Conservation (phyloP, 441 rosid genomes). For the Pelargonium cotyledonis region DNA sequence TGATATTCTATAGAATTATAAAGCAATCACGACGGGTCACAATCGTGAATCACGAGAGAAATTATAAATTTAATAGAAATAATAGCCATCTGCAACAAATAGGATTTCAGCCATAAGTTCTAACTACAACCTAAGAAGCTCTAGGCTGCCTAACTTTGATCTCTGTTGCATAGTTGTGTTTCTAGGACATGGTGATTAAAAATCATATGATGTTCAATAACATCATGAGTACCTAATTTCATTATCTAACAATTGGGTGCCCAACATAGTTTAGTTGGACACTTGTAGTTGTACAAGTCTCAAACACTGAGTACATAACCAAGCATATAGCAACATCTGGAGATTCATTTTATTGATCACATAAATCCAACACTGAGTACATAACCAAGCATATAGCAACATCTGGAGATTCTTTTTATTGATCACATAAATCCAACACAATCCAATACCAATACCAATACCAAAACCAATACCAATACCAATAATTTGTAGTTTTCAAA, state of each 20-base stretch:
- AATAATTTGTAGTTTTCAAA: slow-evolving; percentile 8
- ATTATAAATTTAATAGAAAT: neutral
- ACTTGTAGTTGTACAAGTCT: neutral
- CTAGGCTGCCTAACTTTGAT: neutral
- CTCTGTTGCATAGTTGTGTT: neutral
- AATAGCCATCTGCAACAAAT: neutral
- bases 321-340: neutral
- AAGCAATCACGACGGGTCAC: too few relatives aligned
- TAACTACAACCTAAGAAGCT: neutral
- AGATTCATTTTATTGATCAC: neutral
- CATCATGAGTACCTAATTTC: neutral
- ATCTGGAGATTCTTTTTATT: neutral
- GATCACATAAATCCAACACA: neutral
- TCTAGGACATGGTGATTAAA: too few relatives aligned
- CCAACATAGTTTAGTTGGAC: neutral
- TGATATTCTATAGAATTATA: neutral
- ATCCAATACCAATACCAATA: too few relatives aligned
- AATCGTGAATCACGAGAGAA: too few relatives aligned
- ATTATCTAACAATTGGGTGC: neutral
- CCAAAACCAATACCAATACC: neutral
- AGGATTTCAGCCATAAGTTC: neutral
- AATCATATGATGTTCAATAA: neutral
- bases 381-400: neutral
- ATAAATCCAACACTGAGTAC: neutral
- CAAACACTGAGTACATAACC: neutral